phyloP scores from a whole-genome alignment of 148 eudicot genomes.

The Persicaria tinctoria region DNA sequence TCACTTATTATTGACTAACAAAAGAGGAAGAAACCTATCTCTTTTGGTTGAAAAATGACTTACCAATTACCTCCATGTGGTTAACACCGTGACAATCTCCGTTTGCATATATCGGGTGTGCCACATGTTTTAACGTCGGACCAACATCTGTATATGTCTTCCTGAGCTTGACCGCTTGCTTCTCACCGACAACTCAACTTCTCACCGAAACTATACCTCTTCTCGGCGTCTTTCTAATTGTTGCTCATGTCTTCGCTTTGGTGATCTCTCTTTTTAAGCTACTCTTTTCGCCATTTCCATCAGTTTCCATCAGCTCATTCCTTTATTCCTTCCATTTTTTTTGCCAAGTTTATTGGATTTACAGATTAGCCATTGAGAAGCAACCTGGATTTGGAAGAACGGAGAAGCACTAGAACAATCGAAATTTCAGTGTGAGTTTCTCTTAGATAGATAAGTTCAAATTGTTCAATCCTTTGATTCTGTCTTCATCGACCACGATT shows the following conservation, averaged over 20 bases:
- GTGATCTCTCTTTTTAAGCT: conserved; percentile 14
- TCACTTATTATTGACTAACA: no score
- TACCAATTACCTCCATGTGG: no score
- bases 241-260: conserved; percentile 38
- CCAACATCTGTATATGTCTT: no score
- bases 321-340: background rate
- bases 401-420: conserved; percentile 34
- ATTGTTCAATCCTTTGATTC: background rate
- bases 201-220: conserved; percentile 21
- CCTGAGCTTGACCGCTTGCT: no score
- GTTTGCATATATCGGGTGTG: no score
- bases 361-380: conserved; percentile 60
- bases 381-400: conserved; percentile 26
- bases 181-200: no score
- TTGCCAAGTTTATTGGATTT: conserved; percentile 57
- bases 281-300: background rate
- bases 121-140: no score
- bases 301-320: background rate
- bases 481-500: background rate
- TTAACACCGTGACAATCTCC: no score
- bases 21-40: no score
- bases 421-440: conserved; percentile 11
- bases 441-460: background rate
- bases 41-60: no score
- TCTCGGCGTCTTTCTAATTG: conserved; percentile 30